Percentiles rank a stretch among this genome's conserved stretches.
These are phyloP conservation scores for Penicillium sp. DNA, from an alignment of 2,329 filamentous ascomycete species.

Conservation along the genomic window DNA sequence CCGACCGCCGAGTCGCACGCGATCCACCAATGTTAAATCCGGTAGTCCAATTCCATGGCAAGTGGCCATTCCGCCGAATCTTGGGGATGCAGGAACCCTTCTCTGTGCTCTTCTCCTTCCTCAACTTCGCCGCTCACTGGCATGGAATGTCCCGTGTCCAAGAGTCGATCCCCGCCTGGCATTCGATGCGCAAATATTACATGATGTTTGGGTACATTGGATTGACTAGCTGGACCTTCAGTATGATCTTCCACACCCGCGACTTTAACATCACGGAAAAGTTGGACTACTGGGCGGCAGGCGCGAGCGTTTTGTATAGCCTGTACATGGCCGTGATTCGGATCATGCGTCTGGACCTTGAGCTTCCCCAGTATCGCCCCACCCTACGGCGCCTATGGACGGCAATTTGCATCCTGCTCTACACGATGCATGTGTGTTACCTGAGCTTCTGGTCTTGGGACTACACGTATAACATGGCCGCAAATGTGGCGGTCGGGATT, in stretches of 20 bases:
- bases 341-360: constrained; percentile 72
- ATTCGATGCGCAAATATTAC: constrained; percentile 76
- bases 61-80: constrained; percentile 93
- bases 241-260: constrained; percentile 84
- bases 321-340: constrained; percentile 79
- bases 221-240: constrained; percentile 77
- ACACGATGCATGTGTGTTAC: constrained; percentile 72
- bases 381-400: constrained; percentile 69
- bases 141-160: constrained; percentile 67
- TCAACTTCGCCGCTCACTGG: constrained; percentile 84
- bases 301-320: constrained; percentile 83
- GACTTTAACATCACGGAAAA: constrained; percentile 85
- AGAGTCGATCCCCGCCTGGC: constrained; percentile 62
- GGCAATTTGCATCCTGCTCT: constrained; percentile 62
- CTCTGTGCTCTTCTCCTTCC: constrained; percentile 83
- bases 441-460: constrained; percentile 83
- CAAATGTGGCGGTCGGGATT: constrained; percentile 77
- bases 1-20: constrained; percentile 60
- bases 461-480: constrained; percentile 97
- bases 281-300: constrained; percentile 92
- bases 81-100: constrained; percentile 93
- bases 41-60: constrained; percentile 91
- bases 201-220: constrained; percentile 72
- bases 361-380: constrained; percentile 42
- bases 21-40: constrained; percentile 59